A percentile compares a stretch with the other conserved stretches of the same genome.
phyloP scores from a whole-genome alignment of 768 basidiomycete species.

The Tulasnella sp. region DNA sequence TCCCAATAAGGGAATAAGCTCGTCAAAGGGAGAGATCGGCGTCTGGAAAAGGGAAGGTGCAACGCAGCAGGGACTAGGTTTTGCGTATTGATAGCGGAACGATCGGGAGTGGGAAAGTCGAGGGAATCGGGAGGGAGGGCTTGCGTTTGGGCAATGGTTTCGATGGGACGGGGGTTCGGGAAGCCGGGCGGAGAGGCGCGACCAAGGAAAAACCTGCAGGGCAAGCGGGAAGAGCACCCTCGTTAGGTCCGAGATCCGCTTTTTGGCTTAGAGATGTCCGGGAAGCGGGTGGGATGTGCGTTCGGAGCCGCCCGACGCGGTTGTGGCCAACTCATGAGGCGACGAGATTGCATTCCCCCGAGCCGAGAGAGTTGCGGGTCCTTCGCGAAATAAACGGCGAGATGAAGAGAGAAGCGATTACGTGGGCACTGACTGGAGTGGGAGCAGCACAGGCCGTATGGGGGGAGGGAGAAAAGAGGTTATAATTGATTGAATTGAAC shows the following conservation, averaged over 20 bases:
- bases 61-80: background rate
- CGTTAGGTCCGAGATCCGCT: slow-evolving; percentile 8
- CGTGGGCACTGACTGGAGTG: slow-evolving; percentile 1
- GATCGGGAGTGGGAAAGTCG: slow-evolving; percentile 13
- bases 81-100: too few relatives aligned
- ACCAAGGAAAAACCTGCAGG: slow-evolving; percentile 4
- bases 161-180: background rate
- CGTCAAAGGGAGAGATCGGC: background rate
- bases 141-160: background rate
- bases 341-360: background rate
- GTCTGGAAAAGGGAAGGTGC: background rate
- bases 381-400: slow-evolving; percentile 11
- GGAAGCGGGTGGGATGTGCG: background rate
- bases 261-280: background rate
- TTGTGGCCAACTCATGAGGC: background rate
- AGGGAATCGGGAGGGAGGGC: slow-evolving; percentile 4
- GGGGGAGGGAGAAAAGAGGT: background rate
- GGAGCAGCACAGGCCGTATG: background rate
- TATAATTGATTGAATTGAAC: slow-evolving; percentile 8
- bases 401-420: background rate
- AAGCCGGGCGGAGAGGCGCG: background rate
- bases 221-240: background rate
- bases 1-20: slow-evolving; percentile 3
- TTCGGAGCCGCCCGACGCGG: slow-evolving; percentile 4
- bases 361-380: slow-evolving; percentile 8